Conservation (phyloP, 768 basidiomycete genomes). For the Pisolithus tinctorius region DNA sequence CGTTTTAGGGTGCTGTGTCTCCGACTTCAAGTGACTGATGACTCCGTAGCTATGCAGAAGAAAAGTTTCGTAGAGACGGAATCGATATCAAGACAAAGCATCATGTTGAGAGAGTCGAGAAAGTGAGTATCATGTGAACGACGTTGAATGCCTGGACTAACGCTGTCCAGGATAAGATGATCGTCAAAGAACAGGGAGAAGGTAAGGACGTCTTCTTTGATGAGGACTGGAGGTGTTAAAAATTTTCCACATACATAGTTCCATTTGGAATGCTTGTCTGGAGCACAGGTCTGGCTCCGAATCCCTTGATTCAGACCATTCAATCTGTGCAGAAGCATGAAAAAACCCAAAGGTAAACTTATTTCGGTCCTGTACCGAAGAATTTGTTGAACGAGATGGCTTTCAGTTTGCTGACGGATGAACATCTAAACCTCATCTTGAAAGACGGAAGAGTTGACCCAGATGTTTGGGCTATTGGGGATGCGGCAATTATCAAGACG, state of each 20-base stretch:
- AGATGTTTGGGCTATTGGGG: slow-evolving; percentile 80
- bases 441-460: slow-evolving; percentile 46
- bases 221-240: slow-evolving; percentile 4
- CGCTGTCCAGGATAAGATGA: slow-evolving; percentile 48
- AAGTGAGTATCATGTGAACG: slow-evolving; percentile 28
- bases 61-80: slow-evolving; percentile 67
- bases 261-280: slow-evolving; percentile 81
- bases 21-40: background rate
- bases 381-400: background rate
- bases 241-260: slow-evolving; percentile 34
- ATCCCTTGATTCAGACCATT: slow-evolving; percentile 66
- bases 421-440: slow-evolving; percentile 56
- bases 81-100: slow-evolving; percentile 66
- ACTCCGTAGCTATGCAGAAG: slow-evolving; percentile 51
- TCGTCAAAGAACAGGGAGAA: slow-evolving; percentile 67
- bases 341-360: slow-evolving; percentile 44
- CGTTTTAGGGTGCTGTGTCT: background rate
- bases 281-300: slow-evolving; percentile 81
- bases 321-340: slow-evolving; percentile 54
- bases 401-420: slow-evolving; percentile 42
- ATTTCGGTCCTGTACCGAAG: slow-evolving; percentile 21
- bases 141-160: slow-evolving; percentile 8
- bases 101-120: slow-evolving; percentile 64
- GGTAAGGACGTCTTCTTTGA: slow-evolving; percentile 30
- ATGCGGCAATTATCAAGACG: slow-evolving; percentile 56